Base-by-base conservation (phyloP, 106 monocot species). In the Xerophyta viscosa region DNA sequence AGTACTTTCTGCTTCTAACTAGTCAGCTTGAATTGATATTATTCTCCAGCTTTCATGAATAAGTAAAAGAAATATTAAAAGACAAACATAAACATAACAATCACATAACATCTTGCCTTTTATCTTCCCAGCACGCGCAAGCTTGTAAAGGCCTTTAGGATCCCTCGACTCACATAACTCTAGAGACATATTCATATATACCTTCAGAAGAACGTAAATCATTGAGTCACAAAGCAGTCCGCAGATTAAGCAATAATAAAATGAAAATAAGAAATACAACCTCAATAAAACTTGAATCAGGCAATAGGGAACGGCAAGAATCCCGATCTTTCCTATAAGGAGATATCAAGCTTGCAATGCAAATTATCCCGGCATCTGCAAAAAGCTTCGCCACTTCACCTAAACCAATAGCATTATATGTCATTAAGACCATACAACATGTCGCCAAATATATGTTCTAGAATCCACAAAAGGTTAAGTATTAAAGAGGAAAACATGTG, bases 81-180 rank as follows among this genome's bases (percentile, higher is more conserved):
- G n/a, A n/a, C n/a, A n/a, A n/a, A n/a, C n/a, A n/a, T n/a, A n/a
- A n/a, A n/a, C n/a, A n/a, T n/a, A n/a, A n/a, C n/a, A n/a, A n/a
- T n/a, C n/a, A 28, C 21, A 47, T 14, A 13, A 66, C 48, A 46
- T 2, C 27, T 67, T 4, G 81, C 90, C 84, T 71, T 85, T 84
- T 26, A 91, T 91, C 69, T 81, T 85, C 57, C 90, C 90, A 19
- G 71, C 84, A 66, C 90, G 84, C 37, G 90, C 90, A 63, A 91
- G 90, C 62, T 91, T 91, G 71, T 91, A 91, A 30, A 91, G 81
- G 54, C 90, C 90, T 44, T 91, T 91, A 14, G 90, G 77, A 52
- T 91, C 90, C 66, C 84, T 81, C 57, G 67, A 60, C 62, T 91
- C 90, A 63, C 90, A 91, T 25, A 91, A 24, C 45, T 84, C 80